phyloP scores from a whole-genome alignment of 208 protist species.

The Angomonas ambiguus region DNA sequence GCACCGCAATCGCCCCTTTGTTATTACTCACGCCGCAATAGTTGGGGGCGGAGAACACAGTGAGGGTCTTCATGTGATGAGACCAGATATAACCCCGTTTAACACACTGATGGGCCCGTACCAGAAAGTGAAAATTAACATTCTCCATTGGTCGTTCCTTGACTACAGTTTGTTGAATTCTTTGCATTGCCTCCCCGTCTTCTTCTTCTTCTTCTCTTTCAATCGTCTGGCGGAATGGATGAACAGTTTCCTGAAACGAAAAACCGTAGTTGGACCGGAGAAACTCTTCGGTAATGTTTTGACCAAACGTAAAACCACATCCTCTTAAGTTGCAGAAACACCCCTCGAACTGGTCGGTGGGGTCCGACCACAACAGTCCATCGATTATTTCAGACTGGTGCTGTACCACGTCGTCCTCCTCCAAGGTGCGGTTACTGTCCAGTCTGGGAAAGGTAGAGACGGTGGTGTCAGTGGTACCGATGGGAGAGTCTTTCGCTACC shows the following conservation, averaged over 20 bases:
- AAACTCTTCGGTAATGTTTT: slow-evolving; percentile 63
- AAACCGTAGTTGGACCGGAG: slow-evolving; percentile 59
- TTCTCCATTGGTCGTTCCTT: slow-evolving; percentile 14
- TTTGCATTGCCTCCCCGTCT: background rate
- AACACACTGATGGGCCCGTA: slow-evolving; percentile 92
- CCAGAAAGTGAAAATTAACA: slow-evolving; percentile 88
- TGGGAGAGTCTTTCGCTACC: slow-evolving; percentile 9
- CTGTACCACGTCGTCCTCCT: slow-evolving; percentile 5
- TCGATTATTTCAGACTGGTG: slow-evolving; percentile 94
- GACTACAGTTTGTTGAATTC: no score
- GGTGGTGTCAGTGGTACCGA: slow-evolving; percentile 19
- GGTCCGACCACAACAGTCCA: slow-evolving; percentile 99
- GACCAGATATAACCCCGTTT: slow-evolving; percentile 79
- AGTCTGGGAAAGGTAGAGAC: slow-evolving; percentile 14
- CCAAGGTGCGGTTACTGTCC: background rate
- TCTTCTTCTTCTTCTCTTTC: background rate
- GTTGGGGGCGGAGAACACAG: slow-evolving; percentile 84
- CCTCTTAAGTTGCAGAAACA: slow-evolving; percentile 58
- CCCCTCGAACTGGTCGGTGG: slow-evolving; percentile 79
- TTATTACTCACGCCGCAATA: slow-evolving; percentile 77
- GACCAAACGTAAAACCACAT: slow-evolving; percentile 74
- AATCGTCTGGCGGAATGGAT: slow-evolving; percentile 11
- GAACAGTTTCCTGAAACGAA: slow-evolving; percentile 19
- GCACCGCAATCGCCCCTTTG: slow-evolving; percentile 62
- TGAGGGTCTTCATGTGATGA: slow-evolving; percentile 49